A percentile compares a stretch with the other conserved stretches of the same genome.
Conservation (phyloP, 1,139 yeast genomes). For the Magnusiomyces sp. region DNA sequence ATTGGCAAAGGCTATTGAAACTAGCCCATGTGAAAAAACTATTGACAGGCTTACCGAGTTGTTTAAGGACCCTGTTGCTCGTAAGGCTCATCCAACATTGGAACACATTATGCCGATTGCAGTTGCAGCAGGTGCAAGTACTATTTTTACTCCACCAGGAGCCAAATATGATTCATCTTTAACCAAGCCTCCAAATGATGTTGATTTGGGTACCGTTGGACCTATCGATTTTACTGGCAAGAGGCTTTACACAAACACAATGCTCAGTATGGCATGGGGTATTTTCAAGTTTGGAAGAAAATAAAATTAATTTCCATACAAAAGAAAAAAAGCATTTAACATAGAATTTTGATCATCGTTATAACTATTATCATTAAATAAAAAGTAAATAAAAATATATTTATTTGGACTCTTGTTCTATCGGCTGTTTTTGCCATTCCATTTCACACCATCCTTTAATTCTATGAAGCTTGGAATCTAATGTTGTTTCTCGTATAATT, state of each 20-base stretch:
- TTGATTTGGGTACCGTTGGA: neutral
- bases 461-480: too few relatives aligned
- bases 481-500: too few relatives aligned
- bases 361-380: too few relatives aligned
- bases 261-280: slow-evolving; percentile 12
- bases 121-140: slow-evolving; percentile 9
- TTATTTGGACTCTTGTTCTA: too few relatives aligned
- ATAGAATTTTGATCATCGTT: too few relatives aligned
- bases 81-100: slow-evolving; percentile 11
- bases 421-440: too few relatives aligned
- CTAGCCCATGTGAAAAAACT: neutral
- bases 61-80: slow-evolving; percentile 6
- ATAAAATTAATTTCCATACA: neutral
- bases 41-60: slow-evolving; percentile 5
- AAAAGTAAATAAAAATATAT: too few relatives aligned
- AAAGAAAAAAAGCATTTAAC: too few relatives aligned
- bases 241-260: slow-evolving; percentile 4
- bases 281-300: slow-evolving; percentile 10
- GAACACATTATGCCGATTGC: slow-evolving; percentile 14
- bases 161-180: slow-evolving; percentile 1
- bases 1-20: slow-evolving; percentile 26
- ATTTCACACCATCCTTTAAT: too few relatives aligned
- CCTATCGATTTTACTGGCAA: slow-evolving; percentile 7
- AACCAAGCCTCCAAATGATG: neutral
- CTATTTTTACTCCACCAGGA: neutral